Evolutionary conservation across 2,329 filamentous ascomycete species (phyloP), one percentile per base, ranked within the genome.

Genomic region (Ilyonectria sp.): DNA sequence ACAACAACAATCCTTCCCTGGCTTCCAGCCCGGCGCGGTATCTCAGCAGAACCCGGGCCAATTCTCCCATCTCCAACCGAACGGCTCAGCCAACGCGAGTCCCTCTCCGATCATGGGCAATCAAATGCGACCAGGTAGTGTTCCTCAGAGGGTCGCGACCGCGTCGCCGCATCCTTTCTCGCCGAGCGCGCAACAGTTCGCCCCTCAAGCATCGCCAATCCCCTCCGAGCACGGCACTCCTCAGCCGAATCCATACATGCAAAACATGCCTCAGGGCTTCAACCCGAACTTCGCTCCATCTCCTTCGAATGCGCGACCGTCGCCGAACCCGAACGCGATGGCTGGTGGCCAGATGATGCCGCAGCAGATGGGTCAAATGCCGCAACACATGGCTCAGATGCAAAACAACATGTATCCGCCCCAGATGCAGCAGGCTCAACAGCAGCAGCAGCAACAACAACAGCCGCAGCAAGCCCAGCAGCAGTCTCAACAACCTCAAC

Each of bases 81-180:
- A 93, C 76, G 91, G 92, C 58, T 94, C 94, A 4, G 88, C 90
- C 57, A 96, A 94, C 80, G 92, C 94, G 68, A 97, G 94, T 44
- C 95, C 95, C 11, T 98, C 96, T 7, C 96, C 96, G 31, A 95
- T 97, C 69, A 94, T 98, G 90, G 90, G 90, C 69, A 94, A 92
- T 78, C 95, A 97, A 76, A 85, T 91, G 79, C 89, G 90, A 69
- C 88, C 91, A 37, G 89, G 93, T 77, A 88, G 88, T 75, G 90
- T 92, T 15, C 91, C 92, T 44, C 93, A 94, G 78, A 87, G 94
- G 76, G 94, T 98, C 80, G 92, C 94, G 71, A 98, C 95, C 52
- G 92, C 94, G 49, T 98, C 96, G 35, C 95, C 96, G 4, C 95
- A 96, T 80, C 94, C 94, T 1, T 97, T 97, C 79, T 95, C 93